A percentile compares a stretch with the other conserved stretches of the same genome.
Evolutionary conservation across 164 flowering plant genomes (phyloP).

Genomic region (Warburgia ugandensis): DNA sequence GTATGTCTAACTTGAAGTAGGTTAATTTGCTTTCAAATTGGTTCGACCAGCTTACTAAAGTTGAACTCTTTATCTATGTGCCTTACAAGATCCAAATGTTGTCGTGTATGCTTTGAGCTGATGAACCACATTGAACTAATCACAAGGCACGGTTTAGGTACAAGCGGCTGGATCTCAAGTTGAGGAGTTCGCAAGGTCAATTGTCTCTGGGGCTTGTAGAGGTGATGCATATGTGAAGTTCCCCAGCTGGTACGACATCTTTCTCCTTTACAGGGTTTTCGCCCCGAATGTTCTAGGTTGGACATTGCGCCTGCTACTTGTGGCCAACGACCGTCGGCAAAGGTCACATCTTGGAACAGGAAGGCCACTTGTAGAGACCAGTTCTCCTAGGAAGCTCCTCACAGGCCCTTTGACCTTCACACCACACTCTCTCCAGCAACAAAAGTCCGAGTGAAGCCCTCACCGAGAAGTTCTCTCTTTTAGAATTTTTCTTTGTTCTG

Average conservation of each 20-base stretch:
- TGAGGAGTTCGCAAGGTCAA: conserved; percentile 60
- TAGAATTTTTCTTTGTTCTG: not conserved
- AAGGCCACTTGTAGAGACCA: conserved; percentile 33
- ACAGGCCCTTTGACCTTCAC: conserved; percentile 21
- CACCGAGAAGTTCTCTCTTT: not conserved
- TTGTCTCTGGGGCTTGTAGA: conserved; percentile 72
- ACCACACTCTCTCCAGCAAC: conserved; percentile 20
- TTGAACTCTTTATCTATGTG: too few relatives aligned
- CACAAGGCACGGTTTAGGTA: conserved; percentile 28
- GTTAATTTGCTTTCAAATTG: too few relatives aligned
- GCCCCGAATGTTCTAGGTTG: conserved; percentile 65
- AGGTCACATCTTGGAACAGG: conserved; percentile 42
- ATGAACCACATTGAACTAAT: too few relatives aligned
- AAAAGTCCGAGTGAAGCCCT: conserved; percentile 17
- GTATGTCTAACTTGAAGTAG: too few relatives aligned
- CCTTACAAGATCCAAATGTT: too few relatives aligned
- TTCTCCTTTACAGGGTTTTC: conserved; percentile 64
- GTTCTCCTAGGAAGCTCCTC: conserved; percentile 32
- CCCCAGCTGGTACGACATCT: conserved; percentile 80
- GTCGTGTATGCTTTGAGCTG: too few relatives aligned
- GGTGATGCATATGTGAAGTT: conserved; percentile 72
- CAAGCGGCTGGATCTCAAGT: conserved; percentile 42
- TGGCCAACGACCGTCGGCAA: conserved; percentile 25
- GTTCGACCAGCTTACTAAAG: too few relatives aligned
- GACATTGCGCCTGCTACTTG: conserved; percentile 61